phyloP scores from a whole-genome alignment of 176 grass and related monocot species.

The Phyllostachys edulis region DNA sequence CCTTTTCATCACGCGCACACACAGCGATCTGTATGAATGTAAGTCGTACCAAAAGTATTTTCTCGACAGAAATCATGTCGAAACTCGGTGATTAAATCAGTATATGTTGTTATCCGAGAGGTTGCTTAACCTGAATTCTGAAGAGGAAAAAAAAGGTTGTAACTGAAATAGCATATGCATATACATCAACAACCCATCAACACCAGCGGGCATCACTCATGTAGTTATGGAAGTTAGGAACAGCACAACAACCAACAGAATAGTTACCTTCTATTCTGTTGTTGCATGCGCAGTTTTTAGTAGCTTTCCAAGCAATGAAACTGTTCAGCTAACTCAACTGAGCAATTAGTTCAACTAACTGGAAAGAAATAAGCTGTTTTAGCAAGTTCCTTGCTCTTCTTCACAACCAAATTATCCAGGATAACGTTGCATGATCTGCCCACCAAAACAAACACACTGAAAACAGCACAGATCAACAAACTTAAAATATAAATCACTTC shows the following conservation, averaged over 20 bases:
- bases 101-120: not conserved
- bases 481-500: not conserved
- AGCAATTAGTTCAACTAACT: conserved; percentile 16
- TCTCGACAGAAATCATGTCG: not conserved
- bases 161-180: not conserved
- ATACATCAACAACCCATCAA: not conserved
- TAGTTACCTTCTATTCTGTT: not conserved
- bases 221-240: not conserved
- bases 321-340: conserved; percentile 35
- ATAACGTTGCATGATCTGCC: conserved; percentile 1
- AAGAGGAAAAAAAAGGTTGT: not conserved
- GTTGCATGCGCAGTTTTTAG: not conserved
- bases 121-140: not conserved
- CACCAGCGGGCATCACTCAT: not conserved
- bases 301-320: not conserved
- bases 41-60: not conserved
- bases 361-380: not conserved
- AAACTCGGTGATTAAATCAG: not conserved
- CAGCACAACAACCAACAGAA: not conserved
- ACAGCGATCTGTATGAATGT: not conserved
- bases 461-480: not conserved
- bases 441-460: not conserved
- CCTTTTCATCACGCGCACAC: not conserved
- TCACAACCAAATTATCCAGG: not conserved
- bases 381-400: not conserved